Evolutionary conservation across 768 basidiomycete species (phyloP).

Genomic region (Leucogyrophana mollusca): DNA sequence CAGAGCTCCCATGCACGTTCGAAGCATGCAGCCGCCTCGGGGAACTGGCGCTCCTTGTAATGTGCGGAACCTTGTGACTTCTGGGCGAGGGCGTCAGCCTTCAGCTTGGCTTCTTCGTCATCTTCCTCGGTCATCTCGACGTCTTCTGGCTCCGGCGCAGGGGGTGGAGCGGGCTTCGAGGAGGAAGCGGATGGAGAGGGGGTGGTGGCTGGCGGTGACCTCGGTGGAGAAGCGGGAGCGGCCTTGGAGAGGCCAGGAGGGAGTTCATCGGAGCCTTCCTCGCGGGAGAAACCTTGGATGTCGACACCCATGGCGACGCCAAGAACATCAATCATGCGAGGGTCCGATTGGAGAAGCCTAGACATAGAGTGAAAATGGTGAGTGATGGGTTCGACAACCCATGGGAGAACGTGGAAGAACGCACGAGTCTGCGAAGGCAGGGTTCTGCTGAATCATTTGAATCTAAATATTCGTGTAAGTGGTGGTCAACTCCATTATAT

Average conservation of each 20-base stretch:
- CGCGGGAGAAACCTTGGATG: conserved; percentile 80
- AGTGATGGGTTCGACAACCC: neutral
- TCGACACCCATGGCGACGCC: conserved; percentile 94
- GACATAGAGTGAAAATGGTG: conserved; percentile 6
- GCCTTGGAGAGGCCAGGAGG: conserved; percentile 53
- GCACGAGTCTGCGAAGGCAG: conserved; percentile 58
- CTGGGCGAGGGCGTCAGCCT: conserved; percentile 74
- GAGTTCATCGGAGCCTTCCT: conserved; percentile 80
- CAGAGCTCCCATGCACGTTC: conserved; percentile 88
- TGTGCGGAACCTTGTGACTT: conserved; percentile 78
- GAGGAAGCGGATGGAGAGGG: conserved; percentile 41
- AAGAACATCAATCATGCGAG: conserved; percentile 91
- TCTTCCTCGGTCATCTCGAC: conserved; percentile 67
- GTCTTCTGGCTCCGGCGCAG: conserved; percentile 40
- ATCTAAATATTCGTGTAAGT: conserved; percentile 38
- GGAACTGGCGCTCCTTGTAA: conserved; percentile 87
- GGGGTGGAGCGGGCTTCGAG: conserved; percentile 41
- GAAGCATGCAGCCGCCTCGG: conserved; percentile 72
- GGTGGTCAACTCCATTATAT: neutral
- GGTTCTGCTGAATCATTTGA: conserved; percentile 66
- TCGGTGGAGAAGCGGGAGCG: conserved; percentile 18
- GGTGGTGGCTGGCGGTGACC: conserved; percentile 29
- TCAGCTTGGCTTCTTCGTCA: conserved; percentile 67
- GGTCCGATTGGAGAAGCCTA: conserved; percentile 64
- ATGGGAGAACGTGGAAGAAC: conserved; percentile 15